These are phyloP conservation scores for Saccharomyces jurei DNA, from an alignment of 805 yeast species.

Conservation along the genomic window DNA sequence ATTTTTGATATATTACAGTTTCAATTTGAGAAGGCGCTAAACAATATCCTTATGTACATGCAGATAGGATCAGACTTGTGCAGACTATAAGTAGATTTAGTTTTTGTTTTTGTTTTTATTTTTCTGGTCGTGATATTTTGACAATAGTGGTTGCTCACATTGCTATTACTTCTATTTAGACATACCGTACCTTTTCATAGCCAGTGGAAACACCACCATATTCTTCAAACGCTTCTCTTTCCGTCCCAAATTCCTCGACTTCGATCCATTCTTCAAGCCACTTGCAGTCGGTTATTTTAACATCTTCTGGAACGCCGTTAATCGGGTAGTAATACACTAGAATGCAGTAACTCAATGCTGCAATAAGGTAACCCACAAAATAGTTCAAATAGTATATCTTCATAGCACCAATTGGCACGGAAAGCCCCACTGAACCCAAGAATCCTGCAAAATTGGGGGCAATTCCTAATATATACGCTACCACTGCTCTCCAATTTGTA, in stretches of 20 bases:
- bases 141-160: background rate
- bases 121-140: background rate
- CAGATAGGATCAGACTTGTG: background rate
- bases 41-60: background rate
- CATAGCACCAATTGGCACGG: slow-evolving; percentile 73
- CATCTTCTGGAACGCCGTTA: slow-evolving; percentile 36
- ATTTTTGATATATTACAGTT: background rate
- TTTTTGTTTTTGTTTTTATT: no score
- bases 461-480: slow-evolving; percentile 73
- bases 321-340: slow-evolving; percentile 49
- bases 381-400: slow-evolving; percentile 66
- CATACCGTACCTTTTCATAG: background rate
- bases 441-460: slow-evolving; percentile 82
- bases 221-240: slow-evolving; percentile 16
- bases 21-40: background rate
- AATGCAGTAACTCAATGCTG: slow-evolving; percentile 47
- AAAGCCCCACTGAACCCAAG: slow-evolving; percentile 72
- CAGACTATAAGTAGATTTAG: background rate
- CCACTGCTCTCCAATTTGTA: slow-evolving; percentile 75
- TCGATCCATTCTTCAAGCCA: slow-evolving; percentile 59
- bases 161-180: background rate
- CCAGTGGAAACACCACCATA: slow-evolving; percentile 4
- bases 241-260: slow-evolving; percentile 52
- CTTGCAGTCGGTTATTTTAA: slow-evolving; percentile 32
- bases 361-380: slow-evolving; percentile 62